Evolutionary conservation across 1,139 yeast genomes (phyloP).

Genomic region (Lizanozyma gosingica): DNA sequence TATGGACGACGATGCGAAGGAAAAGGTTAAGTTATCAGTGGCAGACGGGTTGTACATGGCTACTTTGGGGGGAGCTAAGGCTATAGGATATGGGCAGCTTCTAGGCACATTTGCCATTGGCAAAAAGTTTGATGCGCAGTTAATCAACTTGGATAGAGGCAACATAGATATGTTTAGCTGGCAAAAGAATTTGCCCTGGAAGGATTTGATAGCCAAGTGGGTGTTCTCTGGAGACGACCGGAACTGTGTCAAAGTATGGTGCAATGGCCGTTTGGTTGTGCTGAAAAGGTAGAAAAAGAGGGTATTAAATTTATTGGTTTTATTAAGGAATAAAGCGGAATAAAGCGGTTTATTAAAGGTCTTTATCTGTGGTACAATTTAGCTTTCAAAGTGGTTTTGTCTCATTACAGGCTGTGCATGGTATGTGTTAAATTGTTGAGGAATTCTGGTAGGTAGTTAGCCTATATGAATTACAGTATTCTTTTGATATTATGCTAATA

Average conservation of each 20-base stretch:
- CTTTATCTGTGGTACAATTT: too few relatives aligned
- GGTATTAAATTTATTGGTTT: too few relatives aligned
- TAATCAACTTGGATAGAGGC: constrained; percentile 47
- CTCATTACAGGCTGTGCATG: too few relatives aligned
- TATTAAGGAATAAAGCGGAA: too few relatives aligned
- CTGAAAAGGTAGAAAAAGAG: constrained; percentile 19
- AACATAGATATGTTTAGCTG: constrained; percentile 68
- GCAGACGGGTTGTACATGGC: constrained; percentile 73
- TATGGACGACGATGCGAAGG: constrained; percentile 19
- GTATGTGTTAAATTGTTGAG: too few relatives aligned
- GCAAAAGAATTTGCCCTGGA: constrained; percentile 28
- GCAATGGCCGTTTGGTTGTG: constrained; percentile 58
- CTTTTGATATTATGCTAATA: too few relatives aligned
- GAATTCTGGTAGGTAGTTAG: too few relatives aligned
- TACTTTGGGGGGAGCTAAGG: constrained; percentile 85
- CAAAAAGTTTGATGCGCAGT: constrained; percentile 77
- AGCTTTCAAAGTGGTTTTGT: too few relatives aligned
- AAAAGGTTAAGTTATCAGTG: constrained; percentile 42
- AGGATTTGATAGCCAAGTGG: constrained; percentile 75
- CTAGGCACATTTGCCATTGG: constrained; percentile 72
- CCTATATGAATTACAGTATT: too few relatives aligned
- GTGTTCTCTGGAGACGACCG: constrained; percentile 92
- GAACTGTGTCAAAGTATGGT: constrained; percentile 75
- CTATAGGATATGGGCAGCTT: constrained; percentile 46
- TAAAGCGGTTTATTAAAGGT: too few relatives aligned